Evolutionary conservation across 140 eudicot species (phyloP).

Genomic region (Bidens hawaiensis): DNA sequence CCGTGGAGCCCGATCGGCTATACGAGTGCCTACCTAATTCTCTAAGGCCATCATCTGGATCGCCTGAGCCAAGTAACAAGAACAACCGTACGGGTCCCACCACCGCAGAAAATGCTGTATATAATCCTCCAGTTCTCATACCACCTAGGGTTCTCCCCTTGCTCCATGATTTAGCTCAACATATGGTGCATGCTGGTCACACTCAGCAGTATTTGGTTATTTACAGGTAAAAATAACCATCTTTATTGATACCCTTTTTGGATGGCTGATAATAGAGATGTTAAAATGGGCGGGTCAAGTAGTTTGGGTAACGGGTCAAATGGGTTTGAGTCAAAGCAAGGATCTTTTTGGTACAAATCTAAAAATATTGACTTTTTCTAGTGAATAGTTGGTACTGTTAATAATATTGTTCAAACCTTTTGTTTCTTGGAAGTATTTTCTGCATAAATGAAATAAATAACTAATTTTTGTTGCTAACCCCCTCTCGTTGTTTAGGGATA

Average conservation of each 20-base stretch:
- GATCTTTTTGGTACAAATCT: not conserved
- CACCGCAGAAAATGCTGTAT: constrained; percentile 59
- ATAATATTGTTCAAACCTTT: not conserved
- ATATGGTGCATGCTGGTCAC: constrained; percentile 87
- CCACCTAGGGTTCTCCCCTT: constrained; percentile 89
- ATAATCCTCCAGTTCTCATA: constrained; percentile 78
- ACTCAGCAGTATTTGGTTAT: constrained; percentile 67
- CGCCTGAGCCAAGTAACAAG: constrained; percentile 59
- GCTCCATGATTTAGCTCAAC: constrained; percentile 79
- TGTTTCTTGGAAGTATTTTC: not conserved
- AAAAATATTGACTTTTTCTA: too few relatives aligned
- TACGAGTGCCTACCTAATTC: constrained; percentile 88
- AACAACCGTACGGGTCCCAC: constrained; percentile 44
- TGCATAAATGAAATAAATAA: not conserved
- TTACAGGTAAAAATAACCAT: constrained; percentile 52
- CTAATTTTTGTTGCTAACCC: not conserved
- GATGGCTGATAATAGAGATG: not conserved
- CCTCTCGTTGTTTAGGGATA: constrained; percentile 49
- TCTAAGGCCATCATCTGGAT: constrained; percentile 81
- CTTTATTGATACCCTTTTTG: not conserved
- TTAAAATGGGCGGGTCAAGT: not conserved
- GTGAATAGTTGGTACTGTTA: too few relatives aligned
- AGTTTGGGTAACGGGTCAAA: not conserved
- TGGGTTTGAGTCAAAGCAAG: not conserved
- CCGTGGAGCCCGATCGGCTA: constrained; percentile 88